phyloP scores from a whole-genome alignment of 139 green algal genomes.

The Yamagishiella unicocca region DNA sequence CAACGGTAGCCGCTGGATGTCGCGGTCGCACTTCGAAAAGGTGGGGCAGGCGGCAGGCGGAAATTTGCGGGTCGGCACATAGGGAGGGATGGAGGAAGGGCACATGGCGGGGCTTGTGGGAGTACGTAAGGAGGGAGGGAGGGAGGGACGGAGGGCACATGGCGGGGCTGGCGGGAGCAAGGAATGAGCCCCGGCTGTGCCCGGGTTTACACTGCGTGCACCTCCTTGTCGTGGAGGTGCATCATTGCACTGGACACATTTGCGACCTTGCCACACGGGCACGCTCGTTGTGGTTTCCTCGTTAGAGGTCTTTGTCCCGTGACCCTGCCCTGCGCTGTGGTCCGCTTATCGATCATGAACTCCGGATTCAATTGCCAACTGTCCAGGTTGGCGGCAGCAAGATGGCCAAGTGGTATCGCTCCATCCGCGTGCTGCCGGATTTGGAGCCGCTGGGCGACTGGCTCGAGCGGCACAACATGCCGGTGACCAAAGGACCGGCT shows the following conservation, averaged over 20 bases:
- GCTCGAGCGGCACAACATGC: slow-evolving; percentile 20
- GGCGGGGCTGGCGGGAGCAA: neutral
- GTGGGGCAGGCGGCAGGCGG: neutral
- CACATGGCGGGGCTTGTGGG: too few species aligned
- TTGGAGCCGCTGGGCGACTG: slow-evolving; percentile 43
- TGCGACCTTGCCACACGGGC: neutral
- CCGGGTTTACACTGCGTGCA: neutral
- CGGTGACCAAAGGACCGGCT: slow-evolving; percentile 5
- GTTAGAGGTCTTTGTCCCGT: neutral
- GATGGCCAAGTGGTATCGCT: slow-evolving; percentile 45
- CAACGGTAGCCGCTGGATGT: neutral
- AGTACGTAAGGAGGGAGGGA: neutral
- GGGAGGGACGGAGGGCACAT: too few species aligned
- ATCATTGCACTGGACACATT: neutral
- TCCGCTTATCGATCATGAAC: neutral
- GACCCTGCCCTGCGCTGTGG: neutral
- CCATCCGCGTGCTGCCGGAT: slow-evolving; percentile 43
- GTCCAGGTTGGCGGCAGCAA: slow-evolving; percentile 27
- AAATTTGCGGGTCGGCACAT: neutral
- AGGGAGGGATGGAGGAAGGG: too few species aligned
- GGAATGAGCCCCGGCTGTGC: neutral
- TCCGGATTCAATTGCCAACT: neutral
- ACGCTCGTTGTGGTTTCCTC: neutral
- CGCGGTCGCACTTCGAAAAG: slow-evolving; percentile 13
- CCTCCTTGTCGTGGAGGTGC: too few species aligned